Conservation (phyloP, 257 asterid genomes). For the Nicotiana undulata region DNA sequence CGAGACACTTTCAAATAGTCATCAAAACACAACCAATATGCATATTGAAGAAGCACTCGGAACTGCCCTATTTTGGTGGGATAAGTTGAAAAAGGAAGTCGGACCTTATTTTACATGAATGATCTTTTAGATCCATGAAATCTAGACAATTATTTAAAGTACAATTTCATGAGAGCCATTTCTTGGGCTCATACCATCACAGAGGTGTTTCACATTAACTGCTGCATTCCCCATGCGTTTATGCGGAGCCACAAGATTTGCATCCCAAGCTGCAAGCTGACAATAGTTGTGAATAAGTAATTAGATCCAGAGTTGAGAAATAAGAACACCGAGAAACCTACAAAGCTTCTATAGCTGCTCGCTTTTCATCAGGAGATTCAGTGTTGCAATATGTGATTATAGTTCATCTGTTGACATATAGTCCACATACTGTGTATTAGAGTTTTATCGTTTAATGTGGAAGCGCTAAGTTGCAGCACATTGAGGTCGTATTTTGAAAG, state of each 20-base stretch:
- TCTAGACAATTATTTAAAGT: background rate
- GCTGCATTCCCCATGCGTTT: slow-evolving; percentile 96
- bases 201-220: slow-evolving; percentile 55
- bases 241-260: slow-evolving; percentile 93
- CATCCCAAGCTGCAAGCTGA: slow-evolving; percentile 99
- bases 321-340: background rate
- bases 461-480: background rate
- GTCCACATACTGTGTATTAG: background rate
- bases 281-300: background rate
- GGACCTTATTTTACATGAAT: background rate
- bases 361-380: background rate
- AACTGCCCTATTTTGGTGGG: background rate
- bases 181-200: slow-evolving; percentile 58
- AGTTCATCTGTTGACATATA: background rate
- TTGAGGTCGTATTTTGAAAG: background rate
- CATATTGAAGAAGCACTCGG: background rate
- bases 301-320: background rate
- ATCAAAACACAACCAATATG: background rate
- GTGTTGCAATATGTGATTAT: background rate
- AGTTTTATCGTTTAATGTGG: background rate
- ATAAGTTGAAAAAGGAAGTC: background rate
- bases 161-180: background rate
- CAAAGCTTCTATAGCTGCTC: too few relatives aligned
- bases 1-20: background rate
- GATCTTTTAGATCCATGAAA: background rate